Percentiles rank a stretch among this genome's conserved stretches.
These are phyloP conservation scores for Hymenoscyphus fraxineus DNA, from an alignment of 2,329 filamentous ascomycete species.

Conservation along the genomic window DNA sequence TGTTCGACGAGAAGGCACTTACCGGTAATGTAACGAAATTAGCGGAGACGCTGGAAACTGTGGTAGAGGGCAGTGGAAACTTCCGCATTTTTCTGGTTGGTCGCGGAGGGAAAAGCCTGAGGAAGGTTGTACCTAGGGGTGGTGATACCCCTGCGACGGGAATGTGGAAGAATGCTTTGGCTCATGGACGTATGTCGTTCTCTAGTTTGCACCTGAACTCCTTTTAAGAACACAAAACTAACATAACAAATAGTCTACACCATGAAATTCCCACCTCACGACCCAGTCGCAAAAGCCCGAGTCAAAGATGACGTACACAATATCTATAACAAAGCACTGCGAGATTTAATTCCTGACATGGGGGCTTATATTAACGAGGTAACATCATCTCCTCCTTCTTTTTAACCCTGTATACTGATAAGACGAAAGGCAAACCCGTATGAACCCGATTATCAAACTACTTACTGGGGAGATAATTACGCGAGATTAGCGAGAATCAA, in stretches of 20 bases:
- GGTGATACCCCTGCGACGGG: slow-evolving; percentile 47
- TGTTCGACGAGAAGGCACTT: slow-evolving; percentile 41
- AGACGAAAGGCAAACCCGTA: slow-evolving; percentile 35
- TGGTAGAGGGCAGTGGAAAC: slow-evolving; percentile 27
- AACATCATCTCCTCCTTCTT: not conserved
- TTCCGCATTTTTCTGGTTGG: slow-evolving; percentile 40
- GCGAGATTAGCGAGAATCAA: slow-evolving; percentile 43
- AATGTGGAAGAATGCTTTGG: slow-evolving; percentile 46
- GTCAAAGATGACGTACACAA: slow-evolving; percentile 18
- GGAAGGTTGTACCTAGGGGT: slow-evolving; percentile 42
- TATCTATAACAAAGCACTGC: slow-evolving; percentile 19
- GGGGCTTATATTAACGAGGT: slow-evolving; percentile 35
- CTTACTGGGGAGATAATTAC: slow-evolving; percentile 40
- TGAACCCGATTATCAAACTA: slow-evolving; percentile 38
- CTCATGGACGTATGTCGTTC: slow-evolving; percentile 40
- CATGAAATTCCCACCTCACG: slow-evolving; percentile 18
- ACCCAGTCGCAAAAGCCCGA: slow-evolving; percentile 10
- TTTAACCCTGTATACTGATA: not conserved
- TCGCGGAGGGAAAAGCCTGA: slow-evolving; percentile 42
- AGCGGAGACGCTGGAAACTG: slow-evolving; percentile 38
- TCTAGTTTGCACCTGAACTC: not conserved
- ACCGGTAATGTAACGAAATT: slow-evolving; percentile 36
- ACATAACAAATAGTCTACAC: slow-evolving; percentile 7
- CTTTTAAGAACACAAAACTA: not conserved
- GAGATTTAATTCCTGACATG: slow-evolving; percentile 27